A percentile compares a stretch with the other conserved stretches of the same genome.
Evolutionary conservation across 1,284 basidiomycete species (phyloP).

Genomic region (Rhodotorula sp.): DNA sequence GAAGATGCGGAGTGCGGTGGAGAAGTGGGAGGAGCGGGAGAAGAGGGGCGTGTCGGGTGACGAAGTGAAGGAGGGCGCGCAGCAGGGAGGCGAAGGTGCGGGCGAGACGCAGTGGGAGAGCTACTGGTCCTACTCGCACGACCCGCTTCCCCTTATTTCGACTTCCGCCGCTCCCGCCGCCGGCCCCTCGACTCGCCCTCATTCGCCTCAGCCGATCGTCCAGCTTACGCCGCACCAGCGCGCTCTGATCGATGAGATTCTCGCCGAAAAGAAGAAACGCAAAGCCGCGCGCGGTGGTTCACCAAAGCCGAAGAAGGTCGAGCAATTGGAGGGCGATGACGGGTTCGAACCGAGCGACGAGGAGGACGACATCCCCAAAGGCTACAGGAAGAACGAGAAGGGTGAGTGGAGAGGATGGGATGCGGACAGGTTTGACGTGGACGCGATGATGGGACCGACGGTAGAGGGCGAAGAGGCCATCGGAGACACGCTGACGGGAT

Average conservation of each 20-base stretch:
- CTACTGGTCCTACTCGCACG: conserved; percentile 20
- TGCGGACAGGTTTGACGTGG: neutral
- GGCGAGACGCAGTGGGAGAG: conserved; percentile 28
- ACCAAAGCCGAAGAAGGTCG: neutral
- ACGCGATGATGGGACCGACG: neutral
- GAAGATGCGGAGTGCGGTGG: neutral
- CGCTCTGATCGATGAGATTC: neutral
- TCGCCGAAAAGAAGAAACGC: neutral
- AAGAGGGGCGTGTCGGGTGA: neutral
- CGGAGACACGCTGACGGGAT: conserved; percentile 6
- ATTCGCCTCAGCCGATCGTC: no score
- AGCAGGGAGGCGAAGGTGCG: neutral
- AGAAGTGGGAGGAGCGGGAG: neutral
- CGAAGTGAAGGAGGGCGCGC: neutral
- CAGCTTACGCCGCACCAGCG: neutral
- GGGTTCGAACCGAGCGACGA: neutral
- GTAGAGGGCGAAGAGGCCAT: neutral
- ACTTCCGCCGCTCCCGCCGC: no score
- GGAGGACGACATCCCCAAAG: neutral
- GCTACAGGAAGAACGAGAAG: neutral
- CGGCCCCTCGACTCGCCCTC: no score
- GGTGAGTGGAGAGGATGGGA: neutral
- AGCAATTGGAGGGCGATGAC: neutral
- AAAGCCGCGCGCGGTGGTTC: neutral
- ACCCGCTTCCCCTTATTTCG: no score